Base-by-base conservation (phyloP, 352 stramenopile genomes). In the Globisporangium echinulatum region DNA sequence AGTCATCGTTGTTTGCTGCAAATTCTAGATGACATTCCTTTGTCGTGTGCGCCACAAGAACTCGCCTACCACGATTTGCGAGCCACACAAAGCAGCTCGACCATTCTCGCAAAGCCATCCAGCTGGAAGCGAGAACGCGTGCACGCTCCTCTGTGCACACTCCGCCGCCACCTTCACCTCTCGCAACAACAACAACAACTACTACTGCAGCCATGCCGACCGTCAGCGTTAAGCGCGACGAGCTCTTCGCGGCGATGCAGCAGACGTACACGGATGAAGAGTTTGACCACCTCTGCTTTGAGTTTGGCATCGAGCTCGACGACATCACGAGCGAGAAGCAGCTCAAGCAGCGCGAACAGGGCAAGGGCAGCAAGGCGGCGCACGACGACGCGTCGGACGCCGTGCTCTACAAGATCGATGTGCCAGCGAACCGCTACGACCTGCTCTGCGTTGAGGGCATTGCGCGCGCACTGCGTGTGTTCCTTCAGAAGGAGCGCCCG, bases 341-440 rank as follows among this genome's bases (percentile, higher is more conserved):
- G 71, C 84, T 95, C 64, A 93, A 92, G 66, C 74, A 92, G 69
- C 79, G 85, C 60, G 86, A 94, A 68, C 79, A 91, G 72, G 79
- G 77, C 59, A 77, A 68, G 39, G 36, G 54, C 25, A 63, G 42
- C 17, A 56, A 40, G 7, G 71, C 76, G 54, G 77, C 86, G 49
- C 66, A 67, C 58, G 82, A 81, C 58, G 69, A 65, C 25, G 69
- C 76, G 61, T 87, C 77, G 67, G 89, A 96, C 56, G 87, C 90
- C 47, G 90, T 99, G 42, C 82, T 99, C 52, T 99, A 99, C 90
- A 99, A 99, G 77, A 99, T 99, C 73, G 98, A 99, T 74, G 96
- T 99, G 58, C 97, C 98, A 0, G 98, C 98, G 37, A 99, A 99
- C 77, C 84, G 97, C 60, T 99, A 99, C 82, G 98, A 99, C 84